These are phyloP conservation scores for Corylus avellana DNA, from an alignment of 306 rosid species.

Conservation along the genomic window DNA sequence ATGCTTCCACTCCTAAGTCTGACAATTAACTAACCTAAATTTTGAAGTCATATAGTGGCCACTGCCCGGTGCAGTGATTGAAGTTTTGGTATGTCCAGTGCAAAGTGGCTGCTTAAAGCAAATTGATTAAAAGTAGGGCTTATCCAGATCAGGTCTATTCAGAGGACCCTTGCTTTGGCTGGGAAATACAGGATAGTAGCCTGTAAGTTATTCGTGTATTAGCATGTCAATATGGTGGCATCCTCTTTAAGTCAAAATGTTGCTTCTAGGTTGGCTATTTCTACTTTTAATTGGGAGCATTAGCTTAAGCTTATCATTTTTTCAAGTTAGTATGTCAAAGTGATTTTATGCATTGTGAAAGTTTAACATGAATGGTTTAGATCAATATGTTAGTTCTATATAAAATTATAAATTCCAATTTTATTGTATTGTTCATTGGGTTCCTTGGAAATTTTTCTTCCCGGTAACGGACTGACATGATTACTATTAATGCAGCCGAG, in stretches of 20 bases:
- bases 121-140: background rate
- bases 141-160: background rate
- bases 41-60: slow-evolving; percentile 2
- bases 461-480: slow-evolving; percentile 16
- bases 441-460: background rate
- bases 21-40: background rate
- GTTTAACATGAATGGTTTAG: background rate
- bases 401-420: background rate
- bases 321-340: background rate
- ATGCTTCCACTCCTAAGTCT: background rate
- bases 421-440: background rate
- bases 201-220: background rate
- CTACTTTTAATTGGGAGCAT: background rate
- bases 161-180: background rate
- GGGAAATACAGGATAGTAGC: background rate
- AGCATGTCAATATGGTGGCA: too few species aligned
- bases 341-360: background rate
- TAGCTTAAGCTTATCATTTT: background rate
- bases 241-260: background rate
- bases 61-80: background rate
- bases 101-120: background rate
- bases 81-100: background rate
- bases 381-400: background rate
- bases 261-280: background rate
- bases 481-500: slow-evolving; percentile 28